Percentiles rank a stretch among this genome's conserved stretches.
These are phyloP conservation scores for Pyricularia grisea DNA, from an alignment of 2,329 filamentous ascomycete species.

Conservation along the genomic window DNA sequence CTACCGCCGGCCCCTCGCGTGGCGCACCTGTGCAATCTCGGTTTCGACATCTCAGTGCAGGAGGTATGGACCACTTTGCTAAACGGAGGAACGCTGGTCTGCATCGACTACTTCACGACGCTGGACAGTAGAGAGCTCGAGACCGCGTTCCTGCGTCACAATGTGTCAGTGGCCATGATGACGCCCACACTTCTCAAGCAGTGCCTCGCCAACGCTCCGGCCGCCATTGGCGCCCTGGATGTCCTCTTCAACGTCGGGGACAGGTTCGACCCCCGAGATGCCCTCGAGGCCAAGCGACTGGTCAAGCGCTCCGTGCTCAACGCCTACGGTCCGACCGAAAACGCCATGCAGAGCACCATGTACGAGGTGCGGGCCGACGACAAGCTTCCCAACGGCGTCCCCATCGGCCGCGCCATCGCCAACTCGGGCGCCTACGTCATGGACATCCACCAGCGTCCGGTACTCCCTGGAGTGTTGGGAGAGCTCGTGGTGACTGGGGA, in stretches of 20 bases:
- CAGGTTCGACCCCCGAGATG: neutral
- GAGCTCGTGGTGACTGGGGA: constrained; percentile 30
- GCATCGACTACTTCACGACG: neutral
- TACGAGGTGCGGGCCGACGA: neutral
- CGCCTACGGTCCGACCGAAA: constrained; percentile 22
- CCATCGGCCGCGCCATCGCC: neutral
- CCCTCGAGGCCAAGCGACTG: neutral
- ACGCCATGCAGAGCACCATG: constrained; percentile 7
- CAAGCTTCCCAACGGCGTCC: constrained; percentile 1
- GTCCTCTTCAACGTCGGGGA: neutral
- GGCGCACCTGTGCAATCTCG: neutral
- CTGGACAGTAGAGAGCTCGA: neutral
- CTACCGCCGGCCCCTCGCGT: neutral
- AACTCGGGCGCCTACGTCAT: constrained; percentile 26
- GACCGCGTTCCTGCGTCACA: neutral
- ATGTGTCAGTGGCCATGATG: neutral
- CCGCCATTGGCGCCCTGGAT: neutral
- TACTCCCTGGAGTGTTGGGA: constrained; percentile 25
- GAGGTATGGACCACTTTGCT: neutral
- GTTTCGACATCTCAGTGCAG: neutral
- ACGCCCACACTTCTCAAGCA: neutral
- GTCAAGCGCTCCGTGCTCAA: constrained; percentile 13
- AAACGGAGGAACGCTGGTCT: neutral
- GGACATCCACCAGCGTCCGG: constrained; percentile 18
- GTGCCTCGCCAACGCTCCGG: neutral